Evolutionary conservation across 805 yeast species (phyloP).

Genomic region (Clavispora asparagi): DNA sequence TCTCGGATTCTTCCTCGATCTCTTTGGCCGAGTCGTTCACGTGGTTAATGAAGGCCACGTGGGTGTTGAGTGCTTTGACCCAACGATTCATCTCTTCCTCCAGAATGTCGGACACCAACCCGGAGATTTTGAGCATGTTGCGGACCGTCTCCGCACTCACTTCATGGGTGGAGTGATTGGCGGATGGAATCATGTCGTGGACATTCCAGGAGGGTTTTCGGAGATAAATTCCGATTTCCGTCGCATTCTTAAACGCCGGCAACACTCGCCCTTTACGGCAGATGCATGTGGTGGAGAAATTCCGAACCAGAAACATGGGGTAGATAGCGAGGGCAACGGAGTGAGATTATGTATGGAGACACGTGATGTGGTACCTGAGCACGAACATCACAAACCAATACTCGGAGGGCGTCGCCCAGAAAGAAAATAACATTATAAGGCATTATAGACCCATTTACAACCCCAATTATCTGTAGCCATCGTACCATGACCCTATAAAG

Average conservation of each 20-base stretch:
- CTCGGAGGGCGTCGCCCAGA: too few species aligned
- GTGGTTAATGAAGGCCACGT: constrained; percentile 45
- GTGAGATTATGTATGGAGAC: neutral
- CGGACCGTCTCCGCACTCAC: constrained; percentile 14
- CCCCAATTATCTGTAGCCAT: too few species aligned
- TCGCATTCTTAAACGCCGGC: constrained; percentile 3
- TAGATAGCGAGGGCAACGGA: neutral
- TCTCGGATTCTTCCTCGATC: constrained; percentile 4
- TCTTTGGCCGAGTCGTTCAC: constrained; percentile 17
- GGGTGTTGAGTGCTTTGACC: constrained; percentile 36
- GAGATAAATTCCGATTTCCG: constrained; percentile 6
- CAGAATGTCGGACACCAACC: constrained; percentile 32
- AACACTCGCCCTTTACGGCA: neutral
- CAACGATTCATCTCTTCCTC: constrained; percentile 24
- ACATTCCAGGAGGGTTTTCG: constrained; percentile 9
- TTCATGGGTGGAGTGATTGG: constrained; percentile 2
- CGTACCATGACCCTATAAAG: too few species aligned
- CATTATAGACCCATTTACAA: too few species aligned
- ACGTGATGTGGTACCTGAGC: neutral
- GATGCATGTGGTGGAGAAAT: neutral
- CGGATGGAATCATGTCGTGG: constrained; percentile 11
- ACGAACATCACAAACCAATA: too few species aligned
- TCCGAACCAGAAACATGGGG: neutral
- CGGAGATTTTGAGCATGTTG: constrained; percentile 44
- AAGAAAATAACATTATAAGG: too few species aligned